Evolutionary conservation across 23 red algal genomes (phyloP), one percentile per base, ranked within the genome.

Genomic region (Rhodosorus marinus): DNA sequence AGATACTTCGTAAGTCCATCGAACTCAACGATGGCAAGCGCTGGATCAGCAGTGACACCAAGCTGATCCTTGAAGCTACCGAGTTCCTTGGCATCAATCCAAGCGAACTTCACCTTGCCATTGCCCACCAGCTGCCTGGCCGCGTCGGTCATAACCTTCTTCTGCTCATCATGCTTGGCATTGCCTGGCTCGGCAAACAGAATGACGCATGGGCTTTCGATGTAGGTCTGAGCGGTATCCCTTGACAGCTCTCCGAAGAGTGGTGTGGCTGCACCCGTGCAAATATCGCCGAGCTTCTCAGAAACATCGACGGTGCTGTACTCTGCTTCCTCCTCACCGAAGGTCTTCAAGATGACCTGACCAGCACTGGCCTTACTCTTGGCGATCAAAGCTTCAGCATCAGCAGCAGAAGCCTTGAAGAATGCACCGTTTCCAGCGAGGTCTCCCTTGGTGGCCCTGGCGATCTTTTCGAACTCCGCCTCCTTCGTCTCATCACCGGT

Each of bases 11-110:
- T 25, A 35, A 81, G 74, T 21, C 30, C 24, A 49, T 72, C 62
- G 34, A 92, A 77, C 51, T 61, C 56, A 41, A 81, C 72, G n/a
- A 80, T 32, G 29, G 66, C 83, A 51, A 92, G 58, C 2, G 78
- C 57, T 5, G 50, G 29, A 29, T 64, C 61, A 20, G 62, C 66
- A 4, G 17, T 62, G 15, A 83, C 55, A 28, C 78, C 78, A 35
- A 83, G 29, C 46, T 83, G 62, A 15, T 83, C 59, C 23, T 67
- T 56, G 70, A 83, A 83, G 60, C 66, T 57, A 67, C 75, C 69
- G 15, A 83, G 78, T 15, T 63, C 66, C 0, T 72, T 62, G 8
- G 8, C 41, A 53, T 72, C 62, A 26, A 67, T 71, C 66, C 66
- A 83, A 0, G 66, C 52, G 47, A 83, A 83, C 34, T 23, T 33